Evolutionary conservation across 192 early-diverging fungal species (phyloP), one percentile per base, ranked within the genome.

Genomic region (Coemansia sp.): DNA sequence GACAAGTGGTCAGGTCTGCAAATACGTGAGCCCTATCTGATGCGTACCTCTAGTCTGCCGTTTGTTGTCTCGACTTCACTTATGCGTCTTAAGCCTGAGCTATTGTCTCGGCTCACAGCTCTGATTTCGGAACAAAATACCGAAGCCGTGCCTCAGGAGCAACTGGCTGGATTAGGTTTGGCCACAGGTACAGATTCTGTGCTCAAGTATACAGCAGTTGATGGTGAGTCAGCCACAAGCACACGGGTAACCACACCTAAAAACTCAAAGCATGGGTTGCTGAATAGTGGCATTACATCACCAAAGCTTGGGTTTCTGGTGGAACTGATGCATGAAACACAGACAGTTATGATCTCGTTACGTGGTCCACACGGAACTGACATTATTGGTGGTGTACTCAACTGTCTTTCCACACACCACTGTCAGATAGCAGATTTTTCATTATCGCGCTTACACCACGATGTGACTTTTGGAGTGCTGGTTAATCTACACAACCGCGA

Each of bases 401-500:
- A 86, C 46, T 90, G 89, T 59, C 77, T 92, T 11, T 88, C 91
- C 29, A 86, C 82, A 56, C 86, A 91, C 70, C 76, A 88, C 20
- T 93, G 92, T 68, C 84, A 82, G n/a, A 88, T 95, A 27, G 87
- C 89, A 21, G 94, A 95, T 71, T 94, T 95, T 68, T 91, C 89
- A 63, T 83, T 95, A 17, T 92, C 93, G 17, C 89, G 94, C 54
- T 75, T 95, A 29, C 91, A 95, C 80, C 94, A 95, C 77, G 90
- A 94, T 68, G 94, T 95, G n/a, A 94, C 94, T 1, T 95, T 95
- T 84, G 93, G 92, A 22, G 92, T 92, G n/a, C 80, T 93, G 20
- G 88, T 94, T 27, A 85, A 86, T 11, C 68, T 95, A 61, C 85
- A 84, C 42, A 84, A 88, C 31, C 86, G 90, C 61, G 87, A 90